Conservation (phyloP, 345 rosid species). For the Conringia planisiliqua region DNA sequence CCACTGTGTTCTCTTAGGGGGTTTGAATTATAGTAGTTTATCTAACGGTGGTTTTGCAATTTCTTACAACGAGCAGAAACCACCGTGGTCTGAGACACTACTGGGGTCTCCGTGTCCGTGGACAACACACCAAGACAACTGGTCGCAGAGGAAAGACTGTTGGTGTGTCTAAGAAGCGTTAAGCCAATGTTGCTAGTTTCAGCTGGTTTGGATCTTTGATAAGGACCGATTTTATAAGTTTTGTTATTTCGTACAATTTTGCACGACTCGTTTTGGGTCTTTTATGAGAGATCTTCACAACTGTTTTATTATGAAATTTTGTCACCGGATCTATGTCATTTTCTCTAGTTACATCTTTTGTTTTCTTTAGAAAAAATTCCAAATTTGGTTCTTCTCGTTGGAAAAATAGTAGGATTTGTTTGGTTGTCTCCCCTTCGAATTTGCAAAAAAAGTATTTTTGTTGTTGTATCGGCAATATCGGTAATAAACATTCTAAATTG, state of each 20-base stretch:
- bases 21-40: not conserved
- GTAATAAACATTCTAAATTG: no score
- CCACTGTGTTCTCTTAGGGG: not conserved
- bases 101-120: slow-evolving; percentile 98
- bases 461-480: no score
- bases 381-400: not conserved
- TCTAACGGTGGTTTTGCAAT: not conserved
- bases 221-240: not conserved
- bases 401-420: not conserved
- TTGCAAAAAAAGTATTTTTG: no score
- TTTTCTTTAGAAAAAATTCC: not conserved
- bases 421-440: not conserved
- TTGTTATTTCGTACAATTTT: slow-evolving; percentile 18
- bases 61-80: slow-evolving; percentile 45
- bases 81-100: slow-evolving; percentile 97
- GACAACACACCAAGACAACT: slow-evolving; percentile 97
- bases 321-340: not conserved
- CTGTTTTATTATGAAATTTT: not conserved
- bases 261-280: not conserved
- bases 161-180: slow-evolving; percentile 89
- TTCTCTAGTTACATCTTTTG: slow-evolving; percentile 8
- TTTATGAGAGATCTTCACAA: not conserved
- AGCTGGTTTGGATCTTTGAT: not conserved
- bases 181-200: slow-evolving; percentile 8
- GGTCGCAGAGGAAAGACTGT: slow-evolving; percentile 96